A percentile compares a stretch with the other conserved stretches of the same genome.
These are phyloP conservation scores for Petunia axillaris DNA, from an alignment of 257 asterid species.

Conservation along the genomic window DNA sequence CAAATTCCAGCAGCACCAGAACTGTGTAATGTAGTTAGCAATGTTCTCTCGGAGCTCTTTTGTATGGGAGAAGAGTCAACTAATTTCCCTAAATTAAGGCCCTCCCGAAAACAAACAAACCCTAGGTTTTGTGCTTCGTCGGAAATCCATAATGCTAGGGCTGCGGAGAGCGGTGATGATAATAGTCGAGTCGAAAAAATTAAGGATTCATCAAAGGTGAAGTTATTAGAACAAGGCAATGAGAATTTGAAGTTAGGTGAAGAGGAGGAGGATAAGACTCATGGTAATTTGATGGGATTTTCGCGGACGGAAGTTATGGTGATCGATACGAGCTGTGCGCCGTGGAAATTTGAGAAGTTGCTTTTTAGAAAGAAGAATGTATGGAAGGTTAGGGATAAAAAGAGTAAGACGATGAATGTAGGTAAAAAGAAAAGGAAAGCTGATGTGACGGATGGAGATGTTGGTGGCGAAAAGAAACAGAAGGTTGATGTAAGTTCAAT, in stretches of 20 bases:
- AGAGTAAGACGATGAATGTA: constrained; percentile 39
- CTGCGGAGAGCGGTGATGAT: constrained; percentile 42
- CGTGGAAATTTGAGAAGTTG: constrained; percentile 87
- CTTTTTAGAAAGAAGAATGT: constrained; percentile 77
- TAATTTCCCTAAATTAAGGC: constrained; percentile 38
- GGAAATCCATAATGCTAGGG: constrained; percentile 31
- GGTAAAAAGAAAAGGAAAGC: constrained; percentile 56
- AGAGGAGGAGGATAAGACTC: constrained; percentile 45
- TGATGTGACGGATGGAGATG: constrained; percentile 31
- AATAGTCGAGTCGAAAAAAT: constrained; percentile 51
- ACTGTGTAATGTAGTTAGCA: constrained; percentile 42
- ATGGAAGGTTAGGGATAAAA: constrained; percentile 84
- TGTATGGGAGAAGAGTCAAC: constrained; percentile 59
- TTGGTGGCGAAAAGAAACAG: constrained; percentile 46
- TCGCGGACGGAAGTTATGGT: constrained; percentile 84
- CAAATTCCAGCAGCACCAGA: constrained; percentile 25
- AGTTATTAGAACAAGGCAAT: constrained; percentile 33
- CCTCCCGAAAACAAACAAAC: constrained; percentile 70
- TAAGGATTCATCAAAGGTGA: constrained; percentile 27
- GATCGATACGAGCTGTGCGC: constrained; percentile 81
- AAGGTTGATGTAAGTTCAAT: constrained; percentile 48
- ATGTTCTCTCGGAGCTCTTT: constrained; percentile 79
- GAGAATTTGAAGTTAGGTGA: constrained; percentile 29
- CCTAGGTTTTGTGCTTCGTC: constrained; percentile 55
- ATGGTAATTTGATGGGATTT: constrained; percentile 59